Conservation (phyloP, 176 grass and related monocot genomes). For the Zea mays region DNA sequence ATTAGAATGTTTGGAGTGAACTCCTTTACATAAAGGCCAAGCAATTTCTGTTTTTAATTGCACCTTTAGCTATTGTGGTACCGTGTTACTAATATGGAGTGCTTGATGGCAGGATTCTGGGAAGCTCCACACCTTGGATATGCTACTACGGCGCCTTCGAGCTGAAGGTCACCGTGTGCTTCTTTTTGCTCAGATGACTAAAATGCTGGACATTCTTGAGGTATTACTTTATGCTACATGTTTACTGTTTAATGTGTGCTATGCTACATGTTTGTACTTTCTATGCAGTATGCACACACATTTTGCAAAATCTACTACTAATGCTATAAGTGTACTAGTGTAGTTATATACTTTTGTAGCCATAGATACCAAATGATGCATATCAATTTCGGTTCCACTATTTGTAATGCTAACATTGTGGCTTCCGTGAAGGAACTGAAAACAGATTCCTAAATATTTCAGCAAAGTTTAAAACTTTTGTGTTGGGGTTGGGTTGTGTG, state of each 20-base stretch:
- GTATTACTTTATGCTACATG: slow-evolving; percentile 41
- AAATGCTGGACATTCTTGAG: slow-evolving; percentile 99
- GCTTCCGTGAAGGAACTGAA: slow-evolving; percentile 6
- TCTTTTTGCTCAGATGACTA: slow-evolving; percentile 99
- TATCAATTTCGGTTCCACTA: slow-evolving; percentile 13
- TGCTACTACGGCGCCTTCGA: slow-evolving; percentile 77
- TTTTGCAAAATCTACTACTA: neutral
- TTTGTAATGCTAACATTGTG: slow-evolving; percentile 5
- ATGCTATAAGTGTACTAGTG: no score
- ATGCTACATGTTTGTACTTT: neutral
- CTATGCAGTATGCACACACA: no score
- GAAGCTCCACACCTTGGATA: slow-evolving; percentile 92
- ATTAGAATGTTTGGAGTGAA: neutral
- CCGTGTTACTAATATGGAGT: neutral
- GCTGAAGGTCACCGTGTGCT: slow-evolving; percentile 95
- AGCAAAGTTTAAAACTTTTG: neutral
- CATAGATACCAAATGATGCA: neutral
- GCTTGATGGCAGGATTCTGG: slow-evolving; percentile 81
- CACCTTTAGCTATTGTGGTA: neutral
- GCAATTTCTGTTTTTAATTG: slow-evolving; percentile 9
- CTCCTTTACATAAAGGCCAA: neutral
- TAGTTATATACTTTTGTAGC: neutral
- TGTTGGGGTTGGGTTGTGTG: neutral
- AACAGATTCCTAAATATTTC: slow-evolving; percentile 8
- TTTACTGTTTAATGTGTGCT: neutral